Conservation (phyloP, 192 early-diverging fungal genomes). For the Spizellomyces punctatus region DNA sequence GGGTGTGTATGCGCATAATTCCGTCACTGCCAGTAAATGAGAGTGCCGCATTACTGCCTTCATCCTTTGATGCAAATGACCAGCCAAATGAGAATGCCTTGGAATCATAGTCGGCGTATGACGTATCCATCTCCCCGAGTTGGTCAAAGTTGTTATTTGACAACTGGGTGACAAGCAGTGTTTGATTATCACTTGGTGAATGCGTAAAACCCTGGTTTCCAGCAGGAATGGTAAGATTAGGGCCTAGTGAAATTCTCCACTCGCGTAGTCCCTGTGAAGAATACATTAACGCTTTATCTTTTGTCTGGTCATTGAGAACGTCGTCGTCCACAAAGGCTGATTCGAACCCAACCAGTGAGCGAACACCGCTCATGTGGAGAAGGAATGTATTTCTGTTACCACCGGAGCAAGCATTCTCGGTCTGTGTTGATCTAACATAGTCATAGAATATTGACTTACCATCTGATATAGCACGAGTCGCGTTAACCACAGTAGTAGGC, state of each 20-base stretch:
- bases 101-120: slow-evolving; percentile 9
- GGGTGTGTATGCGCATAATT: no score
- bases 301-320: neutral
- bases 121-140: slow-evolving; percentile 8
- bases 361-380: slow-evolving; percentile 5
- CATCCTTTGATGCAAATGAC: neutral
- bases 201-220: slow-evolving; percentile 12
- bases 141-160: slow-evolving; percentile 14
- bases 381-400: slow-evolving; percentile 18
- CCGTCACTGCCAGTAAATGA: no score
- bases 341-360: neutral
- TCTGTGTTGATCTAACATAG: slow-evolving; percentile 3
- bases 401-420: slow-evolving; percentile 1
- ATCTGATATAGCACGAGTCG: slow-evolving; percentile 5
- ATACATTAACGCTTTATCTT: slow-evolving; percentile 19
- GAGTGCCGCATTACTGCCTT: no score
- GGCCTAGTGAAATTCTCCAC: slow-evolving; percentile 4
- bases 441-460: slow-evolving; percentile 20
- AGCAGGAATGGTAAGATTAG: neutral
- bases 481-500: neutral
- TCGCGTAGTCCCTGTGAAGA: slow-evolving; percentile 7
- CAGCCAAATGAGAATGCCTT: slow-evolving; percentile 6
- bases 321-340: slow-evolving; percentile 1
- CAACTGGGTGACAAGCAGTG: slow-evolving; percentile 9
- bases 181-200: slow-evolving; percentile 1